phyloP scores from a whole-genome alignment of 768 basidiomycete genomes.

The Amanita pallidorosea region DNA sequence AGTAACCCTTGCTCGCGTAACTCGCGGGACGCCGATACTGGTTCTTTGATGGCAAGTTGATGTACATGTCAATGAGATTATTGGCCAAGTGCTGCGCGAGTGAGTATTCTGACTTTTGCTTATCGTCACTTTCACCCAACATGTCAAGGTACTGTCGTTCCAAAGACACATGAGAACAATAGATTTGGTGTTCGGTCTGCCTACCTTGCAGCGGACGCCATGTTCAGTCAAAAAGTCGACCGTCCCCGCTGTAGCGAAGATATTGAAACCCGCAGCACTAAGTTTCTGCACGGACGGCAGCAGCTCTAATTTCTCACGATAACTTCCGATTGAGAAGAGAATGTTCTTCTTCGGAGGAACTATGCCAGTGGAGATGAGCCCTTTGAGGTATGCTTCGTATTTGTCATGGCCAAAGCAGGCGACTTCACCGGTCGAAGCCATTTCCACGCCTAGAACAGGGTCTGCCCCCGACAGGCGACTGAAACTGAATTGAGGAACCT shows the following conservation, averaged over 20 bases:
- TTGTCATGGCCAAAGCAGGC: conserved; percentile 97
- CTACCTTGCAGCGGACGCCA: conserved; percentile 89
- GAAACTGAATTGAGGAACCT: conserved; percentile 99
- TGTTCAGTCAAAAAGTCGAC: conserved; percentile 97
- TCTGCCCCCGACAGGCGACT: conserved; percentile 94
- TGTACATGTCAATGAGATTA: conserved; percentile 98
- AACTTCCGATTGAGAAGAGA: conserved; percentile 92
- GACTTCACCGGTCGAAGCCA: conserved; percentile 99
- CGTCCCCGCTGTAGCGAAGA: conserved; percentile 95
- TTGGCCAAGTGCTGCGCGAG: conserved; percentile 94
- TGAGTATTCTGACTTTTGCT: conserved; percentile 96
- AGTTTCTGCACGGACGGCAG: conserved; percentile 92
- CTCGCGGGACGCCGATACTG: conserved; percentile 94
- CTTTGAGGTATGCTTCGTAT: conserved; percentile 98
- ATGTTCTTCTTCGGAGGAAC: conserved; percentile 95
- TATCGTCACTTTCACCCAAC: conserved; percentile 56
- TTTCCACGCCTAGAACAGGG: conserved; percentile 96
- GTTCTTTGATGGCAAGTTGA: conserved; percentile 98
- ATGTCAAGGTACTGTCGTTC: conserved; percentile 73
- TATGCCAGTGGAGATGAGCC: conserved; percentile 93
- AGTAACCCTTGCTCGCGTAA: conserved; percentile 95
- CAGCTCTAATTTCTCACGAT: conserved; percentile 94
- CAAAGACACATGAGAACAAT: not conserved
- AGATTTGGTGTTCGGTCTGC: conserved; percentile 6
- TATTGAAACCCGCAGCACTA: conserved; percentile 86